phyloP scores from a whole-genome alignment of 192 early-diverging fungal species.

The Dispira parvispora region DNA sequence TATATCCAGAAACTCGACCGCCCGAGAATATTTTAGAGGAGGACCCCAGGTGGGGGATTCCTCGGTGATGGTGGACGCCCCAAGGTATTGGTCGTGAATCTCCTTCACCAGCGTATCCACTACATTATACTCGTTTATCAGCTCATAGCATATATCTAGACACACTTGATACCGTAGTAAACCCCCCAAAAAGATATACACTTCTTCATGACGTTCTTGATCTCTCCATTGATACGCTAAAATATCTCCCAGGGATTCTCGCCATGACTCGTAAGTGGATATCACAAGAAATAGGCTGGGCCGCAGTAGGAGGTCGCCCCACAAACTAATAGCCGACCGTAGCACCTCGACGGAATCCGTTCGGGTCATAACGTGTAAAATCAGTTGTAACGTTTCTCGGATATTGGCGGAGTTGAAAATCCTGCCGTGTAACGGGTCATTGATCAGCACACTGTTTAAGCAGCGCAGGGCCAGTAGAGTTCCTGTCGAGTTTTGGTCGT shows the following conservation, averaged over 20 bases:
- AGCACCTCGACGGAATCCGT: background rate
- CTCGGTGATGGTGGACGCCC: too few relatives aligned
- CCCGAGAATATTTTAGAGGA: too few relatives aligned
- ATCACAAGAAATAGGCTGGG: background rate
- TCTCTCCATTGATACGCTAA: background rate
- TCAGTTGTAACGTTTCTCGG: background rate
- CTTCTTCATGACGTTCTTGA: background rate
- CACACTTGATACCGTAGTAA: background rate
- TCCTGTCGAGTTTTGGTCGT: background rate
- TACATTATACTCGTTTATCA: background rate
- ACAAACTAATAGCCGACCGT: background rate
- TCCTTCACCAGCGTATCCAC: background rate
- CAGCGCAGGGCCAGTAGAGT: background rate
- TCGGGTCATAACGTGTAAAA: background rate
- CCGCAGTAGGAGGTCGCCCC: background rate
- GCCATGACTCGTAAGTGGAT: background rate
- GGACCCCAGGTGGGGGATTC: too few relatives aligned
- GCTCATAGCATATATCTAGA: background rate
- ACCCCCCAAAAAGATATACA: background rate
- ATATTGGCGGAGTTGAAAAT: conserved; percentile 2
- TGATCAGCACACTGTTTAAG: background rate
- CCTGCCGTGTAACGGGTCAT: background rate
- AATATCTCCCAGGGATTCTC: background rate
- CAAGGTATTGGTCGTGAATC: too few relatives aligned
- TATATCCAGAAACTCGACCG: too few relatives aligned